phyloP scores from a whole-genome alignment of 2,329 filamentous ascomycete genomes.

The Phyllosticta citriasiana region DNA sequence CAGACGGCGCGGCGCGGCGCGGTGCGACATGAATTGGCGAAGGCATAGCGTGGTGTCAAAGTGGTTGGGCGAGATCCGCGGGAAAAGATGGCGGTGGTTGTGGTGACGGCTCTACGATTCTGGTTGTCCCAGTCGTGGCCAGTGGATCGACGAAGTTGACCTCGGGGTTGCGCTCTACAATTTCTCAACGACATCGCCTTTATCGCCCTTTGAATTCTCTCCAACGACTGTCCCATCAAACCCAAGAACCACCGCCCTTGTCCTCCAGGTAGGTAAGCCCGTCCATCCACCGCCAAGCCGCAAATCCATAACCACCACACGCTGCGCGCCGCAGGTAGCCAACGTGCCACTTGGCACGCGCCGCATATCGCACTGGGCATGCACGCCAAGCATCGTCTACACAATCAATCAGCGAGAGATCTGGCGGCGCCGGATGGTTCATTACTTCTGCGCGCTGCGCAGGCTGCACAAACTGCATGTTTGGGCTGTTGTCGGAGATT shows the following conservation, averaged over 20 bases:
- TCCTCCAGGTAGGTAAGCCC: too few relatives aligned
- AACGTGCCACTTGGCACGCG: background rate
- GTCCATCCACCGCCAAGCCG: too few relatives aligned
- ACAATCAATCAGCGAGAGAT: background rate
- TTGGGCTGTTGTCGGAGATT: background rate
- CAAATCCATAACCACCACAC: background rate
- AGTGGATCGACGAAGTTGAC: background rate
- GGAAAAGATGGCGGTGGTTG: background rate
- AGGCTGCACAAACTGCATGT: too few relatives aligned
- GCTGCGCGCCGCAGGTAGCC: background rate
- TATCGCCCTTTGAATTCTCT: too few relatives aligned
- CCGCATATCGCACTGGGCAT: background rate
- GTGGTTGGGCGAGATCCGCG: too few relatives aligned
- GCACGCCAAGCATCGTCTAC: background rate
- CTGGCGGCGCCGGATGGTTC: background rate
- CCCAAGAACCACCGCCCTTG: too few relatives aligned
- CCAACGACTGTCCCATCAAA: too few relatives aligned
- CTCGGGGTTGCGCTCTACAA: too few relatives aligned
- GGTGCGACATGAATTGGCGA: background rate
- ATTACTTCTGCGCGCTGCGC: background rate
- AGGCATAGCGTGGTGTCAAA: background rate
- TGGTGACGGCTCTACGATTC: background rate
- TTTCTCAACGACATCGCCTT: too few relatives aligned
- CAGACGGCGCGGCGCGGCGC: too few relatives aligned
- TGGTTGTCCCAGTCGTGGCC: background rate